Percentiles rank a stretch among this genome's conserved stretches.
Conservation (phyloP, 805 yeast species). For the Saturnispora dispora region DNA sequence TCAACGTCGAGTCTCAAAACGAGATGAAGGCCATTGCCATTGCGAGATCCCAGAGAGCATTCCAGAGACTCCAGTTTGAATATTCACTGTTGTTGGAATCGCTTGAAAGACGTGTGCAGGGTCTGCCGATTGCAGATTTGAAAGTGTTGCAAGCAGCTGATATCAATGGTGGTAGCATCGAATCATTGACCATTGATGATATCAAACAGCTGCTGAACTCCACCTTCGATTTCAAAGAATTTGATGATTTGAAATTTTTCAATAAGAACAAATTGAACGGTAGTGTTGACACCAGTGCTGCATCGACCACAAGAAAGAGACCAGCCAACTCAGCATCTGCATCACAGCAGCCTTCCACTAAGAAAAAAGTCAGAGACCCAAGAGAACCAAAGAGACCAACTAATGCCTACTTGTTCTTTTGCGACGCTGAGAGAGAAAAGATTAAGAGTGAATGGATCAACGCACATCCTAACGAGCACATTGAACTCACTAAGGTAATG, state of each 20-base stretch:
- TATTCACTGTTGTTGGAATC: slow-evolving; percentile 73
- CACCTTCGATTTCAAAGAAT: slow-evolving; percentile 14
- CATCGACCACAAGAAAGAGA: background rate
- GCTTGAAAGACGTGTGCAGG: slow-evolving; percentile 49
- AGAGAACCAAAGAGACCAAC: slow-evolving; percentile 83
- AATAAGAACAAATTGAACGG: background rate
- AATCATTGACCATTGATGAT: slow-evolving; percentile 21
- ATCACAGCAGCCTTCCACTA: slow-evolving; percentile 18
- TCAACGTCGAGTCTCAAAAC: slow-evolving; percentile 67
- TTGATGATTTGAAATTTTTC: background rate
- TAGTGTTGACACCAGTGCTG: background rate
- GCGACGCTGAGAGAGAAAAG: slow-evolving; percentile 76
- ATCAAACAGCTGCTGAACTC: slow-evolving; percentile 21
- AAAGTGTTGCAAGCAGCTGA: slow-evolving; percentile 19
- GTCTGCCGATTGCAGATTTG: slow-evolving; percentile 19
- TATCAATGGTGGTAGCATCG: slow-evolving; percentile 22
- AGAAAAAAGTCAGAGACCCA: slow-evolving; percentile 55
- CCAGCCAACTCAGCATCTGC: slow-evolving; percentile 10
- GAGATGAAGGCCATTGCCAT: slow-evolving; percentile 69
- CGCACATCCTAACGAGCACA: slow-evolving; percentile 40
- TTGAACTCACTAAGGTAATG: slow-evolving; percentile 67
- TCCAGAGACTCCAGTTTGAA: slow-evolving; percentile 74
- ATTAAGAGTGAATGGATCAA: slow-evolving; percentile 50
- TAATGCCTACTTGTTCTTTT: slow-evolving; percentile 79
- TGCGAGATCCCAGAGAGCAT: slow-evolving; percentile 63